Percentiles rank a stretch among this genome's conserved stretches.
Evolutionary conservation across 176 grass and related monocot genomes (phyloP).

Genomic region (maize (Zea mays)): Zm-B73-REFERENCE-NAM-5.0 NC_050099.1:18050001-18050500

Average conservation of each 20-base stretch:
- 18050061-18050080: constrained; percentile 27
- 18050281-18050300: not conserved
- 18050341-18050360: too few species aligned
- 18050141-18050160: constrained; percentile 23
- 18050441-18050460: too few species aligned
- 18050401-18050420: too few species aligned
- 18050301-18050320: constrained; percentile 2
- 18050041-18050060: too few species aligned
- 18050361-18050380: too few species aligned
- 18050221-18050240: constrained; percentile 4
- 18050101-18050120: not conserved
- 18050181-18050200: constrained; percentile 13
- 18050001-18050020: too few species aligned
- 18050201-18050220: not conserved
- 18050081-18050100: constrained; percentile 2
- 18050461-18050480: too few species aligned
- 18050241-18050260: constrained; percentile 3
- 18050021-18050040: too few species aligned
- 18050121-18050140: not conserved
- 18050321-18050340: not conserved
- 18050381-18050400: too few species aligned
- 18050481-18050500: too few species aligned
- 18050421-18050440: too few species aligned
- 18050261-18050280: not conserved
- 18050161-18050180: not conserved